Conservation (phyloP, 192 early-diverging fungal species). For the Podila clonocystis region DNA sequence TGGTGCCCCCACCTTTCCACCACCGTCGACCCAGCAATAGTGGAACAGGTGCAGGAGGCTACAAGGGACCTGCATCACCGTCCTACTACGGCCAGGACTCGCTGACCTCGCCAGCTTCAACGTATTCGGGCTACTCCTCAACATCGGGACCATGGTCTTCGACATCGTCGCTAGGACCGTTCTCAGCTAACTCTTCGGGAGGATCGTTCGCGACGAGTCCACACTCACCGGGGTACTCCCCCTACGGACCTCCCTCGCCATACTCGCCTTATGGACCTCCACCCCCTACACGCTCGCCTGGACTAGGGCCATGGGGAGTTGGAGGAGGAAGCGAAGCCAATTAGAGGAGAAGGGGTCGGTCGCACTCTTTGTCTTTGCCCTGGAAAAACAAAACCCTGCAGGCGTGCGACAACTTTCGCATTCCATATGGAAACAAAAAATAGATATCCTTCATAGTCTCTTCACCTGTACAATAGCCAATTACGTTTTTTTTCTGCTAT, state of each 20-base stretch:
- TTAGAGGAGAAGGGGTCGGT: background rate
- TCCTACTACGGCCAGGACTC: slow-evolving; percentile 66
- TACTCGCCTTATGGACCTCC: slow-evolving; percentile 5
- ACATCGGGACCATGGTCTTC: slow-evolving; percentile 40
- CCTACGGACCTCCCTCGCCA: slow-evolving; percentile 1
- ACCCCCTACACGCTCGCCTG: background rate
- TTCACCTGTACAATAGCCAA: background rate
- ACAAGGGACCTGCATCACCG: slow-evolving; percentile 14
- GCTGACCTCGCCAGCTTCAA: slow-evolving; percentile 57
- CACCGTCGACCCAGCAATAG: slow-evolving; percentile 11
- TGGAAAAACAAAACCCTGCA: background rate
- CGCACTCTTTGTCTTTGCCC: too few relatives aligned
- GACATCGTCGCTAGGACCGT: slow-evolving; percentile 20
- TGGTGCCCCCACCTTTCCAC: slow-evolving; percentile 32
- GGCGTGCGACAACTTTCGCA: too few relatives aligned
- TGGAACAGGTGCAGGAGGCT: background rate
- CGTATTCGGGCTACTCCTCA: slow-evolving; percentile 28
- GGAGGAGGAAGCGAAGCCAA: background rate
- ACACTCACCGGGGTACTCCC: slow-evolving; percentile 18
- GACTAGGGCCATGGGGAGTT: slow-evolving; percentile 8
- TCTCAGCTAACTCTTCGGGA: slow-evolving; percentile 52
- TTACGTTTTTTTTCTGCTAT: background rate
- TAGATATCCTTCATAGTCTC: background rate
- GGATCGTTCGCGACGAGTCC: slow-evolving; percentile 54
- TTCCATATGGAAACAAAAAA: too few relatives aligned